phyloP scores from a whole-genome alignment of 441 rosid genomes.

The Lepidium campestre region DNA sequence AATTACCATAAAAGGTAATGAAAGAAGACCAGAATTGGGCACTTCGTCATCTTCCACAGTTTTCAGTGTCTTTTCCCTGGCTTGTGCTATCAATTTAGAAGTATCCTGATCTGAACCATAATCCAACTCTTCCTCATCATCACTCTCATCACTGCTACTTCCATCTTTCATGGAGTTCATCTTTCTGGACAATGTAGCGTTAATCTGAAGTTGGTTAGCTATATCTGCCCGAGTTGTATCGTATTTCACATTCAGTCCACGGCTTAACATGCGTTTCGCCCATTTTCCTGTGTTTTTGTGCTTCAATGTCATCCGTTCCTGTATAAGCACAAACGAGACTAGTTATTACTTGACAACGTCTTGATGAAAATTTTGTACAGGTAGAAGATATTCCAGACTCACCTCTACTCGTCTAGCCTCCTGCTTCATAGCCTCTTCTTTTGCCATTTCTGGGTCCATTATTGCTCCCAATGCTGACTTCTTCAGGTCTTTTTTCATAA shows the following conservation, averaged over 20 bases:
- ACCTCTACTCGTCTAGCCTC: slow-evolving; percentile 83
- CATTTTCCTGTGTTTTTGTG: slow-evolving; percentile 83
- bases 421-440: slow-evolving; percentile 76
- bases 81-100: slow-evolving; percentile 52
- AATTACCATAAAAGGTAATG: slow-evolving; percentile 93
- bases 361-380: neutral
- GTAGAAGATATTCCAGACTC: slow-evolving; percentile 11
- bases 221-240: slow-evolving; percentile 82
- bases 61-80: slow-evolving; percentile 67
- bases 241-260: slow-evolving; percentile 68
- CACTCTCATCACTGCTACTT: slow-evolving; percentile 73
- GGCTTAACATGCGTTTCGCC: slow-evolving; percentile 66
- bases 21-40: slow-evolving; percentile 66
- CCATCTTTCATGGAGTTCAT: slow-evolving; percentile 60
- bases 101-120: slow-evolving; percentile 52
- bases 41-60: slow-evolving; percentile 58
- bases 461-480: slow-evolving; percentile 43
- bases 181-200: slow-evolving; percentile 76
- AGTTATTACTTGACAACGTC: neutral
- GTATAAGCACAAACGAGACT: slow-evolving; percentile 26
- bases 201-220: slow-evolving; percentile 74
- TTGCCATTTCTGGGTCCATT: slow-evolving; percentile 80
- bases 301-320: slow-evolving; percentile 80
- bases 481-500: slow-evolving; percentile 58
- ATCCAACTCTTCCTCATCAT: slow-evolving; percentile 54